These are phyloP conservation scores for Alternaria incomplexa DNA, from an alignment of 2,329 filamentous ascomycete species.

Conservation along the genomic window DNA sequence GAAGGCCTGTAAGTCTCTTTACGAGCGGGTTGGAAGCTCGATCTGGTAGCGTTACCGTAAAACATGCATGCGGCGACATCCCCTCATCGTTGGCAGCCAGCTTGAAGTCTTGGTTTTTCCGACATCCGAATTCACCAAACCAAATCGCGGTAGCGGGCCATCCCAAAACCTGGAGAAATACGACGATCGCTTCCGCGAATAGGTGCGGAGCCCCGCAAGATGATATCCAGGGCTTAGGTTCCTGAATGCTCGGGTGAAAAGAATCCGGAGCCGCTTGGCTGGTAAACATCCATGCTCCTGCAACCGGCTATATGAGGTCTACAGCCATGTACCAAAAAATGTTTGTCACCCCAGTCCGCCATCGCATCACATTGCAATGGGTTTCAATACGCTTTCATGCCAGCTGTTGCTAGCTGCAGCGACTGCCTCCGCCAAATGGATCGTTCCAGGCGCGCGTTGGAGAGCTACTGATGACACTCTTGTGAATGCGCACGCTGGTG, in stretches of 20 bases:
- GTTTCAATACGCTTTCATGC: conserved; percentile 23
- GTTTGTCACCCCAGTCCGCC: not conserved
- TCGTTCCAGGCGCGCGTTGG: conserved; percentile 68
- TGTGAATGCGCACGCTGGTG: conserved; percentile 67
- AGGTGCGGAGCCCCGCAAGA: conserved; percentile 33
- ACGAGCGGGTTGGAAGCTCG: not conserved
- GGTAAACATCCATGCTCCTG: conserved; percentile 11
- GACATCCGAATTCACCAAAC: not conserved
- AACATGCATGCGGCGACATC: not conserved
- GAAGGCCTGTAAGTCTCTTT: not conserved
- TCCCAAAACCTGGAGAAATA: conserved; percentile 28
- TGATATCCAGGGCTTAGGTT: conserved; percentile 17
- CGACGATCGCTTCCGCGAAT: conserved; percentile 17
- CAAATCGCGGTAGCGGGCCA: conserved; percentile 13
- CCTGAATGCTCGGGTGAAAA: conserved; percentile 33
- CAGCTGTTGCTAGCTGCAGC: conserved; percentile 31
- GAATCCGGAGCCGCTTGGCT: conserved; percentile 35
- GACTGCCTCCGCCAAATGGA: conserved; percentile 57
- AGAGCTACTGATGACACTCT: conserved; percentile 65
- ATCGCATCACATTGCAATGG: conserved; percentile 15
- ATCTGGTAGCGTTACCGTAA: not conserved
- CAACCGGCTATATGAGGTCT: conserved; percentile 27
- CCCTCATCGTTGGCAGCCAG: conserved; percentile 1
- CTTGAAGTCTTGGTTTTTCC: conserved; percentile 24
- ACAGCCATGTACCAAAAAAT: conserved; percentile 5